phyloP scores from a whole-genome alignment of 2,329 filamentous ascomycete species.

The Phyllachora maydis region DNA sequence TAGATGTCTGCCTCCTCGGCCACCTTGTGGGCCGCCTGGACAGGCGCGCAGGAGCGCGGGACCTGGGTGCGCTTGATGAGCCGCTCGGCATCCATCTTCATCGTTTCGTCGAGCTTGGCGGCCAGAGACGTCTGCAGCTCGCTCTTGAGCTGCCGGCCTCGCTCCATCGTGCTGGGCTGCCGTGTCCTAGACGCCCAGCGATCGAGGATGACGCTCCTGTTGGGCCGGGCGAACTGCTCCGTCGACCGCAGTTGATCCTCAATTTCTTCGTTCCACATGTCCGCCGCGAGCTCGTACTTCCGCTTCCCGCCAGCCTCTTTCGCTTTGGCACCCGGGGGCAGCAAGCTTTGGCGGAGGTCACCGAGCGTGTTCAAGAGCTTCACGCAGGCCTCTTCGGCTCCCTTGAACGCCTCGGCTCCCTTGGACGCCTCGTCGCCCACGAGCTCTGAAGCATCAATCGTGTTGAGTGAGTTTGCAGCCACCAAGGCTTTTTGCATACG shows the following conservation, averaged over 20 bases:
- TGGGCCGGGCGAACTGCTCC: conserved; percentile 35
- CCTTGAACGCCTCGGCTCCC: conserved; percentile 44
- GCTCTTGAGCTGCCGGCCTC: conserved; percentile 32
- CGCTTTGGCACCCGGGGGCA: conserved; percentile 20
- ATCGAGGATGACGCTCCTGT: conserved; percentile 55
- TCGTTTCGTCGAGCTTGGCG: conserved; percentile 47
- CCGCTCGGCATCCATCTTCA: conserved; percentile 42
- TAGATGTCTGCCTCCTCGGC: conserved; percentile 47
- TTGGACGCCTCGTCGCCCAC: conserved; percentile 16
- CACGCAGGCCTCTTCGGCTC: conserved; percentile 69
- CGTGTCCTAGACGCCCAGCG: conserved; percentile 79
- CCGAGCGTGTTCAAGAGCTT: conserved; percentile 70
- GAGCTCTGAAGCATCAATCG: no score
- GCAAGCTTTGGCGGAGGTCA: conserved; percentile 41
- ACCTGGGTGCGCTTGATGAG: conserved; percentile 48
- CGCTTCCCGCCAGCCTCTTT: conserved; percentile 40
- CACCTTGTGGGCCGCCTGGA: conserved; percentile 37
- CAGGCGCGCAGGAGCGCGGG: conserved; percentile 57
- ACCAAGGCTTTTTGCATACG: conserved; percentile 81
- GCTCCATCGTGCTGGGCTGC: conserved; percentile 31
- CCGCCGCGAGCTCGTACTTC: conserved; percentile 28
- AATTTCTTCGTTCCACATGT: conserved; percentile 41
- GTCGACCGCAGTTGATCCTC: conserved; percentile 51
- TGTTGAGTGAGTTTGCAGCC: conserved; percentile 53
- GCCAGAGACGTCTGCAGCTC: conserved; percentile 38